Evolutionary conservation across 1,284 basidiomycete genomes (phyloP).

Genomic region (Pulchroboletus neoregius): DNA sequence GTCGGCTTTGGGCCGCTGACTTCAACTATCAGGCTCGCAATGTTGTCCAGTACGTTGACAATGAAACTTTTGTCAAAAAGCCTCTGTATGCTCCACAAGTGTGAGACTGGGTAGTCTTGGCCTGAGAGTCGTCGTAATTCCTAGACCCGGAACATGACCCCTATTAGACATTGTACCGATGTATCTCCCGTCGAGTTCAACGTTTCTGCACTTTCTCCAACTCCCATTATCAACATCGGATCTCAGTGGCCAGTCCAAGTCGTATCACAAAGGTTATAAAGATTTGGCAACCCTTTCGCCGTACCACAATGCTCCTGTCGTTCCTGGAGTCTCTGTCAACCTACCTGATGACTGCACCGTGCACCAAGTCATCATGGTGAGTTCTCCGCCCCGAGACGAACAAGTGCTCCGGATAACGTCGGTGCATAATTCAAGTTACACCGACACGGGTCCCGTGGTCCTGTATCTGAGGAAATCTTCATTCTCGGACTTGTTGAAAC

Average conservation of each 20-base stretch:
- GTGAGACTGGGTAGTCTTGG: no score
- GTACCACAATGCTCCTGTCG: conserved; percentile 36
- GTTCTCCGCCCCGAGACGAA: conserved; percentile 3
- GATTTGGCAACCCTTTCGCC: conserved; percentile 39
- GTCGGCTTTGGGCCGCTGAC: no score
- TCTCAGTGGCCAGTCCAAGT: background rate
- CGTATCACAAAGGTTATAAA: conserved; percentile 1
- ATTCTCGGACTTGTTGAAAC: conserved; percentile 38
- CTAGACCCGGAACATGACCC: no score
- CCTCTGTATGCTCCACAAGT: no score
- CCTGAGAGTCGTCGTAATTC: no score
- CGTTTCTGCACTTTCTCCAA: conserved; percentile 14
- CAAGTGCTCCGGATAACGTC: background rate
- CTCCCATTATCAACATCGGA: conserved; percentile 6
- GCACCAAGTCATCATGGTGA: conserved; percentile 41
- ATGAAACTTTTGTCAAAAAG: no score
- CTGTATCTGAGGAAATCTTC: conserved; percentile 32
- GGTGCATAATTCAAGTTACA: conserved; percentile 30
- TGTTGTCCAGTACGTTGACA: no score
- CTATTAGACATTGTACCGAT: background rate
- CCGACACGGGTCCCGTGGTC: conserved; percentile 42
- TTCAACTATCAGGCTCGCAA: no score
- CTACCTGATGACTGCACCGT: conserved; percentile 44
- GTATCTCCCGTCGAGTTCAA: conserved; percentile 10
- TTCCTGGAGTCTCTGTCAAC: conserved; percentile 31